Evolutionary conservation across 169 alveolate species (phyloP).

Genomic region (Cryptosporidium sp.): DNA sequence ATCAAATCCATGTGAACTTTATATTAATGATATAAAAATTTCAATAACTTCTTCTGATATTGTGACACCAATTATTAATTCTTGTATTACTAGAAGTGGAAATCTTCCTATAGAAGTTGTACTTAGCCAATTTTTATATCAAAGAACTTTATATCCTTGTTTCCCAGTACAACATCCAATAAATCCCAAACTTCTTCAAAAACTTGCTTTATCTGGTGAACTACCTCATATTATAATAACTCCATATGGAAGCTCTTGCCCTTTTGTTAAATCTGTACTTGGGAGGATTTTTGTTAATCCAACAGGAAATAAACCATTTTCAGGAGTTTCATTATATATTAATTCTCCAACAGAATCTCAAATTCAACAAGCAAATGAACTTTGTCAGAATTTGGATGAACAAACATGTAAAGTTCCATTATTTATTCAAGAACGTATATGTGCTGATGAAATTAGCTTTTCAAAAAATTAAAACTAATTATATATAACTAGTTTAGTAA

Average conservation of each 20-base stretch:
- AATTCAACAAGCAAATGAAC: not conserved
- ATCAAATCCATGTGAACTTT: constrained; percentile 67
- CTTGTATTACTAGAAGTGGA: constrained; percentile 28
- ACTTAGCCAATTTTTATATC: constrained; percentile 66
- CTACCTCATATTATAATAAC: constrained; percentile 54
- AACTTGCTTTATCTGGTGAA: constrained; percentile 33
- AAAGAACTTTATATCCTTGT: constrained; percentile 65
- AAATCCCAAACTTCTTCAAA: constrained; percentile 37
- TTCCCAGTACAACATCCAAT: constrained; percentile 74
- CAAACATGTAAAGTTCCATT: constrained; percentile 25
- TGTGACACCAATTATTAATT: constrained; percentile 54
- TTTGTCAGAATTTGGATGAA: not conserved
- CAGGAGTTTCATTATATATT: constrained; percentile 32
- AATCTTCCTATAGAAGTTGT: constrained; percentile 30
- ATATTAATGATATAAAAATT: constrained; percentile 53
- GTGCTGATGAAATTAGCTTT: constrained; percentile 44
- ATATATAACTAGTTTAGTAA: not conserved
- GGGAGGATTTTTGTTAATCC: constrained; percentile 65
- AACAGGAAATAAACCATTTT: constrained; percentile 9
- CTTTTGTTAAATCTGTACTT: constrained; percentile 53
- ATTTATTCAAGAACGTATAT: constrained; percentile 28
- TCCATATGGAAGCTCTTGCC: not conserved
- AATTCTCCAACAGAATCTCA: constrained; percentile 62
- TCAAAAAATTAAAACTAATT: not conserved
- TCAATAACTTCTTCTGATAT: constrained; percentile 59